Base-by-base conservation (phyloP, 306 rosid genomes). In the Rubus idaeus region DNA sequence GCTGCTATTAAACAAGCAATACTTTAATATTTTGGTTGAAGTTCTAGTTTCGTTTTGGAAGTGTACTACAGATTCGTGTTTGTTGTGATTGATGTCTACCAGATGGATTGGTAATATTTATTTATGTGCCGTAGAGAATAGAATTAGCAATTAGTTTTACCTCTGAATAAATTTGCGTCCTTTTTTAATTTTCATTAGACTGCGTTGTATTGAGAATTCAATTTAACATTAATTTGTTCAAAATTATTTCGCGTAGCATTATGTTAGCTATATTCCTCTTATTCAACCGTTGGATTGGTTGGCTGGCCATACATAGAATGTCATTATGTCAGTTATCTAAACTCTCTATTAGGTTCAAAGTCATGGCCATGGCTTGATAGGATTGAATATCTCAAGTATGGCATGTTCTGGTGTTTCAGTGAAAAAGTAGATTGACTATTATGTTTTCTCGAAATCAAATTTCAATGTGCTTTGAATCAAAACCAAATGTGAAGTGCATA, bases 31-130 rank as follows among this genome's bases (percentile, higher is more conserved):
- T 74, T 17, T 46, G 45, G 49, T 78, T 30, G 23, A 42, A 67
- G 61, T 23, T 55, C 18, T 44, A 16, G 17, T 20, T 68, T 74
- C 6, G 7, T 62, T 68, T 37, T 71, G 53, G 26, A 37, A 66
- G 50, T 58, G 67, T 76, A 52, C 30, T 46, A 26, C 69, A 8
- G 64, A 67, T 42, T 78, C 78, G 63, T 68, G 65, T 76, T 57
- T 68, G 74, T 71, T 76, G 84, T 73, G 78, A 76, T 61, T 42
- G 40, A 80, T 16, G 51, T 68, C 52, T 56, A 37, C 65, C 58
- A 10, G 45, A 37, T 82, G 60, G 52, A 40, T 78, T 66, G 72
- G 73, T 61, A 56, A 66, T 75, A 47, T 45, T 51, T 76, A 52
- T 56, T 51, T 76, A 52, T 56, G 58, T 51, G 12, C 64, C 41